phyloP scores from a whole-genome alignment of 2,329 filamentous ascomycete species.

The Rhinocladiella similis region DNA sequence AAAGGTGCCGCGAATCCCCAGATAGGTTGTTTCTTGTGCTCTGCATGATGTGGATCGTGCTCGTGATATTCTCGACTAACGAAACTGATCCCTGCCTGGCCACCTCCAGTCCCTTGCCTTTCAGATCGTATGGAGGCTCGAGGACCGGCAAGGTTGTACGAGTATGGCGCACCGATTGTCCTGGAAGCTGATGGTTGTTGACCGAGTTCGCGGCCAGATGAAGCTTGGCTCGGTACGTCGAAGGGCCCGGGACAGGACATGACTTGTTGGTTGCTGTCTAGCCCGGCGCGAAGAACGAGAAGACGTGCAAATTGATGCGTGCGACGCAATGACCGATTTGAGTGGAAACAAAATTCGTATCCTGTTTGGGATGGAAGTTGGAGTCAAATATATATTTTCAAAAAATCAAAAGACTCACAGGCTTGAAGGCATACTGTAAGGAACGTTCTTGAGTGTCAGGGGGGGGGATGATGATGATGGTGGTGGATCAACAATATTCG shows the following conservation, averaged over 20 bases:
- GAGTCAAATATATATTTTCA: background rate
- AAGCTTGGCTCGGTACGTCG: background rate
- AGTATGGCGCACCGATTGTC: background rate
- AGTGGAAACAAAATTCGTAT: too few species aligned
- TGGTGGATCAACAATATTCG: too few species aligned
- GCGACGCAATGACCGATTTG: too few species aligned
- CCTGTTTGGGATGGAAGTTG: too few species aligned
- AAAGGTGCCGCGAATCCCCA: slow-evolving; percentile 18
- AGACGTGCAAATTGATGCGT: background rate
- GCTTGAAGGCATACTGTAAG: background rate
- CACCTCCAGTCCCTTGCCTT: background rate
- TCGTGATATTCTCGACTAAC: slow-evolving; percentile 9
- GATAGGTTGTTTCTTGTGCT: slow-evolving; percentile 6
- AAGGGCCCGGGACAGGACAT: background rate
- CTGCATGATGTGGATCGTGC: slow-evolving; percentile 4
- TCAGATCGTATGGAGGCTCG: background rate
- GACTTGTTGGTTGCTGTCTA: too few species aligned
- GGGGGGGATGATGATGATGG: too few species aligned
- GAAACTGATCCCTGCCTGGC: background rate
- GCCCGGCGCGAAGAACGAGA: background rate
- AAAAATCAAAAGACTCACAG: background rate
- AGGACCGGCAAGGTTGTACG: background rate
- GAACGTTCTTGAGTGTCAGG: background rate
- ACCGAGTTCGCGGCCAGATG: background rate
- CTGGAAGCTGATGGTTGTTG: background rate